Percentiles rank a stretch among this genome's conserved stretches.
phyloP scores from a whole-genome alignment of 2,329 filamentous ascomycete species.

The Colletotrichum tofieldiae region DNA sequence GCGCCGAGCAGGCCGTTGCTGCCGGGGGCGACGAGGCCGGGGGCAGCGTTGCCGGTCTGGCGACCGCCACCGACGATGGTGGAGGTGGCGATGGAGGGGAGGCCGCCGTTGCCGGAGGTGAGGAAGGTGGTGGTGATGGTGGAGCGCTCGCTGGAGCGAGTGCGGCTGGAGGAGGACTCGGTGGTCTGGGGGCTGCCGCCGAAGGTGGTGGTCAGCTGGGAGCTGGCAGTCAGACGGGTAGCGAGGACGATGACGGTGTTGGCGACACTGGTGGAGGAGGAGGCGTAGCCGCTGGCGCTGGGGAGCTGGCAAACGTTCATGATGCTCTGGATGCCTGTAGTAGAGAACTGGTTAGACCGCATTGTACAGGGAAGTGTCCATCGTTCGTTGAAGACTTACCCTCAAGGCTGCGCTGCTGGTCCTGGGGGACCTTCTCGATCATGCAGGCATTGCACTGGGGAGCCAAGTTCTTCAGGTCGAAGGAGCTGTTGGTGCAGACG shows the following conservation, averaged over 20 bases:
- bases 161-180: constrained; percentile 11
- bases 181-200: constrained; percentile 28
- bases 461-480: constrained; percentile 40
- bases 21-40: constrained; percentile 27
- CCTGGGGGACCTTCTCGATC: constrained; percentile 49
- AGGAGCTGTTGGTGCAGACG: constrained; percentile 42
- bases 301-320: constrained; percentile 54
- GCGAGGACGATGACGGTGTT: constrained; percentile 52
- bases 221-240: constrained; percentile 50
- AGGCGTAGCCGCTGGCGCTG: constrained; percentile 48
- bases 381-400: constrained; percentile 1
- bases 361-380: neutral
- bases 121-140: constrained; percentile 42
- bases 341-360: neutral
- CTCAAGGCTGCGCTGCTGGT: constrained; percentile 43
- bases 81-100: constrained; percentile 41
- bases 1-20: constrained; percentile 37
- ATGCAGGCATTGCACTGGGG: constrained; percentile 56
- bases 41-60: constrained; percentile 37
- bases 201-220: constrained; percentile 56
- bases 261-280: constrained; percentile 46
- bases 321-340: constrained; percentile 54
- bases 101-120: constrained; percentile 35
- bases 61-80: constrained; percentile 32
- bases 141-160: constrained; percentile 20